Evolutionary conservation across 805 yeast genomes (phyloP).

Genomic region (Lipomyces lipofer): DNA sequence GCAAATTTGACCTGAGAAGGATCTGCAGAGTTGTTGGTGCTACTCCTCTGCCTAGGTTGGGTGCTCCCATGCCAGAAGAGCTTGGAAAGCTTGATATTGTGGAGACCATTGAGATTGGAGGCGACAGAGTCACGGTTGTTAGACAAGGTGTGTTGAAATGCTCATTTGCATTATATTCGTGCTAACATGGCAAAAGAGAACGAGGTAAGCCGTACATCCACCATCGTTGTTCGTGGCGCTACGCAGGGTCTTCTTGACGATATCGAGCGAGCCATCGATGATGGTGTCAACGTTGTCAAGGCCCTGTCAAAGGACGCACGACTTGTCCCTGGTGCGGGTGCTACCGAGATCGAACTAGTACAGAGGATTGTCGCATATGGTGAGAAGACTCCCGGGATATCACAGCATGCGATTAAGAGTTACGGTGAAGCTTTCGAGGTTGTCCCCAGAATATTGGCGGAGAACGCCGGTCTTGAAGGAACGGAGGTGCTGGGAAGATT

Average conservation of each 20-base stretch:
- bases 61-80: constrained; percentile 94
- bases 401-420: constrained; percentile 91
- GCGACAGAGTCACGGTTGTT: constrained; percentile 93
- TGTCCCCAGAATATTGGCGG: constrained; percentile 87
- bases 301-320: constrained; percentile 80
- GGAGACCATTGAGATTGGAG: constrained; percentile 93
- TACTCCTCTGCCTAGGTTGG: constrained; percentile 88
- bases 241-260: constrained; percentile 92
- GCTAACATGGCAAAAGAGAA: no score
- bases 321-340: constrained; percentile 94
- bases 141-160: constrained; percentile 58
- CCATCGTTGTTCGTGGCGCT: constrained; percentile 93
- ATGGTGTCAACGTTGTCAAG: constrained; percentile 90
- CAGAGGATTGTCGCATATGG: constrained; percentile 79
- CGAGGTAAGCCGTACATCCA: constrained; percentile 75
- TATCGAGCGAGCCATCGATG: constrained; percentile 95
- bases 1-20: constrained; percentile 92
- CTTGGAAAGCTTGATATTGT: constrained; percentile 85
- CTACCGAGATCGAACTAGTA: constrained; percentile 85
- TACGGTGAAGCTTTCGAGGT: constrained; percentile 95
- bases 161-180: no score
- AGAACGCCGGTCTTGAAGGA: constrained; percentile 89
- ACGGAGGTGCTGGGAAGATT: constrained; percentile 85
- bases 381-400: constrained; percentile 88
- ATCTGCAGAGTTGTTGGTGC: constrained; percentile 96